Conservation (phyloP, 2,329 filamentous ascomycete species). For the Calonectria pseudoreteaudii region DNA sequence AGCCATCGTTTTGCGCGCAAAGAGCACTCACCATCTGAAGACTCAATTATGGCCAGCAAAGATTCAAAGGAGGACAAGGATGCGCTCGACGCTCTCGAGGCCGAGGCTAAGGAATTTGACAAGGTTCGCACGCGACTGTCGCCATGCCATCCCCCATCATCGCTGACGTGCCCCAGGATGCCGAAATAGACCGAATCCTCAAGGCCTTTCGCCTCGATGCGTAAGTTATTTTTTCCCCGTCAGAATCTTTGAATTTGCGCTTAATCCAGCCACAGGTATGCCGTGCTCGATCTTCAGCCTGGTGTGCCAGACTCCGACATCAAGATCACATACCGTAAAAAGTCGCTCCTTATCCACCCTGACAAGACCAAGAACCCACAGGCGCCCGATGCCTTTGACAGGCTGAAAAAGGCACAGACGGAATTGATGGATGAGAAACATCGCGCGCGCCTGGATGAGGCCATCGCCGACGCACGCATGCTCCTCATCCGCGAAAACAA, state of each 20-base stretch:
- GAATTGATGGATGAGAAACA: slow-evolving; percentile 95
- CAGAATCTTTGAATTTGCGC: neutral
- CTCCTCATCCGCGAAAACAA: slow-evolving; percentile 94
- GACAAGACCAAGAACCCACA: slow-evolving; percentile 94
- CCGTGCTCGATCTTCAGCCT: slow-evolving; percentile 93
- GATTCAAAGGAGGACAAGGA: slow-evolving; percentile 72
- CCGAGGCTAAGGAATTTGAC: slow-evolving; percentile 89
- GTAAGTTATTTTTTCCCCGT: slow-evolving; percentile 45
- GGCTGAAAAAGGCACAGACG: slow-evolving; percentile 93
- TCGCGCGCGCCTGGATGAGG: slow-evolving; percentile 88
- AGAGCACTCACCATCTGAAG: neutral
- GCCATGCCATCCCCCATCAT: slow-evolving; percentile 19
- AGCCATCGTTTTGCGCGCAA: neutral
- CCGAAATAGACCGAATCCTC: slow-evolving; percentile 94
- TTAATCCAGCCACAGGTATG: slow-evolving; percentile 71
- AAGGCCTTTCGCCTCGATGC: slow-evolving; percentile 84
- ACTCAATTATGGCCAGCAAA: slow-evolving; percentile 51
- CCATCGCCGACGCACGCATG: slow-evolving; percentile 95
- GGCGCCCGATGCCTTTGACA: slow-evolving; percentile 95
- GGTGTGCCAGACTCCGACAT: slow-evolving; percentile 97
- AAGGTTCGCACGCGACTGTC: slow-evolving; percentile 70
- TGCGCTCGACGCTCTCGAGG: slow-evolving; percentile 83
- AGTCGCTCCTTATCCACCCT: slow-evolving; percentile 98
- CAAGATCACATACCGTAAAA: slow-evolving; percentile 92
- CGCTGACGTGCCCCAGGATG: slow-evolving; percentile 72